These are phyloP conservation scores for Populus trichocarpa DNA, from an alignment of 441 rosid genomes.

Conservation along the genomic window DNA sequence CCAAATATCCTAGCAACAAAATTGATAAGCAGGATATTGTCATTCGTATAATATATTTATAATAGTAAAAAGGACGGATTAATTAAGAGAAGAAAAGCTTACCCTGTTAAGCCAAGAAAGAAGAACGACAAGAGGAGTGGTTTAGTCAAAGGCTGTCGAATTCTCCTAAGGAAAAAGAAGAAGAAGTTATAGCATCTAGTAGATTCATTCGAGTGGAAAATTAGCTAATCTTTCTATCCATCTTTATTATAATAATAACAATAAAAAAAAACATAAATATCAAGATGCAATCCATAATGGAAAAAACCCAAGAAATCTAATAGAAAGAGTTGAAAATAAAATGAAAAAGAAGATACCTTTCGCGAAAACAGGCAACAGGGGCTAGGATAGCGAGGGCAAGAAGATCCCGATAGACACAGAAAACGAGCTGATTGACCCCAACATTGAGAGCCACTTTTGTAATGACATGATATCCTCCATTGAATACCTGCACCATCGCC, in stretches of 20 bases:
- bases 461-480: conserved; percentile 94
- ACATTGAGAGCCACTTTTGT: conserved; percentile 91
- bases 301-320: background rate
- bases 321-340: background rate
- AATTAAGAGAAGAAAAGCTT: conserved; percentile 15
- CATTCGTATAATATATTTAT: background rate
- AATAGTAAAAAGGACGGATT: background rate
- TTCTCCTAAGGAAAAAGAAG: conserved; percentile 44
- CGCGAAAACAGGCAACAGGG: conserved; percentile 81
- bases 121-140: conserved; percentile 65
- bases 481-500: conserved; percentile 78
- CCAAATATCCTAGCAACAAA: conserved; percentile 78
- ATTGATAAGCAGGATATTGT: background rate
- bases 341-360: conserved; percentile 41
- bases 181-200: background rate
- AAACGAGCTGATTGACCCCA: conserved; percentile 93
- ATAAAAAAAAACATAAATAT: background rate
- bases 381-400: conserved; percentile 85
- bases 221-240: background rate
- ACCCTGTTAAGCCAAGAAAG: conserved; percentile 94
- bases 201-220: background rate
- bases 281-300: background rate
- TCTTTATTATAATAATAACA: background rate
- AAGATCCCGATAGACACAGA: conserved; percentile 90
- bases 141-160: conserved; percentile 69